Evolutionary conservation across 192 early-diverging fungal species (phyloP).

Genomic region (Dimargaris cristalligena): DNA sequence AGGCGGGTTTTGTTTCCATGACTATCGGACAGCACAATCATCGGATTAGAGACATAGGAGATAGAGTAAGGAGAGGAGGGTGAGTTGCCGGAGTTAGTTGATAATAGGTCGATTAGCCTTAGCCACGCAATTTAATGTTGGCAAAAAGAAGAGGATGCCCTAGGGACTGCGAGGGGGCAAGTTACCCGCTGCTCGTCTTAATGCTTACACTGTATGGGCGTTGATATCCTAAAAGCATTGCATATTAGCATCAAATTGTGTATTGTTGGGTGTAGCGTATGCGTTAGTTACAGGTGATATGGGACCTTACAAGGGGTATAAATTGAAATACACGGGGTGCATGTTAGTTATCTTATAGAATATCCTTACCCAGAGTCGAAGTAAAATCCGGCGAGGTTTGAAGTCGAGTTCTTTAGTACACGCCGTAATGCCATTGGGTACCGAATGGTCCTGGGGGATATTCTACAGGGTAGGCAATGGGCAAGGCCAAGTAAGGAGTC

Average conservation of each 20-base stretch:
- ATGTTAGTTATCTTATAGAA: neutral
- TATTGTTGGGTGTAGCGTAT: neutral
- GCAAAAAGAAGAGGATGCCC: too few species aligned
- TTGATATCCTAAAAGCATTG: neutral
- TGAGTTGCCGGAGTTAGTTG: too few species aligned
- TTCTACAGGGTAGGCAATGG: neutral
- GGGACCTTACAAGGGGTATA: neutral
- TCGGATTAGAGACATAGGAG: too few species aligned
- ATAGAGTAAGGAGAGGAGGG: too few species aligned
- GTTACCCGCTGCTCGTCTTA: too few species aligned
- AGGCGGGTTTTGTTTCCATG: constrained; percentile 7
- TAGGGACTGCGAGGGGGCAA: too few species aligned
- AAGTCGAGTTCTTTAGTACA: neutral
- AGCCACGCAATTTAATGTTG: too few species aligned
- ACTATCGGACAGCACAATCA: too few species aligned
- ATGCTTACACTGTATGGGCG: neutral
- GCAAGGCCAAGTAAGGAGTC: neutral
- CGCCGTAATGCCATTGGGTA: neutral
- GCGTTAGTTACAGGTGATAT: too few species aligned
- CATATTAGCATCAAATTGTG: neutral
- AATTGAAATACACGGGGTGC: neutral
- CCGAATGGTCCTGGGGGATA: neutral
- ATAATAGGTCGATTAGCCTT: too few species aligned
- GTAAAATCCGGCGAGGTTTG: neutral
- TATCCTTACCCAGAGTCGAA: constrained; percentile 6